phyloP scores from a whole-genome alignment of 306 rosid species.

The Senna tora region DNA sequence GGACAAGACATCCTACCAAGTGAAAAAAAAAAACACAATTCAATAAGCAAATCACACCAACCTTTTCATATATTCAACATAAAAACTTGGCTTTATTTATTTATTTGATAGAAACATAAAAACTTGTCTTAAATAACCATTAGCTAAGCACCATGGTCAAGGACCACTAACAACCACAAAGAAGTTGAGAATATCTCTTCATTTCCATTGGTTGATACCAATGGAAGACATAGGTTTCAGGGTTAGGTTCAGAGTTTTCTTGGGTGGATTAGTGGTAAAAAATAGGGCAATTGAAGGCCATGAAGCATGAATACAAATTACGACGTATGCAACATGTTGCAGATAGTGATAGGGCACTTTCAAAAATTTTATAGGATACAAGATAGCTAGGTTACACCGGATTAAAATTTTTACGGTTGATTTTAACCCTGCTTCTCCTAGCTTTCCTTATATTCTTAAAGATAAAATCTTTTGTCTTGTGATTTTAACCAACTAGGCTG shows the following conservation, averaged over 20 bases:
- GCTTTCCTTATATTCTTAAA: not conserved
- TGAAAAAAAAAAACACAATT: not conserved
- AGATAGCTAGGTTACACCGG: not conserved
- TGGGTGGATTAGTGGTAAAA: constrained; percentile 2
- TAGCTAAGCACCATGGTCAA: not conserved
- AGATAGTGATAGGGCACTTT: not conserved
- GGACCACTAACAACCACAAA: not conserved
- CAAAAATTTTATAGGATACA: not conserved
- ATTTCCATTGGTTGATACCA: not conserved
- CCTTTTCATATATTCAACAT: not conserved
- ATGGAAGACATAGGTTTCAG: not conserved
- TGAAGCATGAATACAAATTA: not conserved
- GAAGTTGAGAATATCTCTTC: not conserved
- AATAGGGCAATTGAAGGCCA: not conserved
- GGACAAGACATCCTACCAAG: not conserved
- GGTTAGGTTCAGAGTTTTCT: not conserved
- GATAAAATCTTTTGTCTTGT: not conserved
- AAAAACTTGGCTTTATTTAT: too few species aligned
- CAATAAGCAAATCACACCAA: not conserved
- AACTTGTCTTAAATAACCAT: not conserved
- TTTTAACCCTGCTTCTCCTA: not conserved
- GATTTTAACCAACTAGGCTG: not conserved
- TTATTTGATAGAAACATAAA: too few species aligned
- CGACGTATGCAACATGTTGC: not conserved
- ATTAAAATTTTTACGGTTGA: not conserved